phyloP scores from a whole-genome alignment of 768 basidiomycete genomes.

The Lentinula raphanica region DNA sequence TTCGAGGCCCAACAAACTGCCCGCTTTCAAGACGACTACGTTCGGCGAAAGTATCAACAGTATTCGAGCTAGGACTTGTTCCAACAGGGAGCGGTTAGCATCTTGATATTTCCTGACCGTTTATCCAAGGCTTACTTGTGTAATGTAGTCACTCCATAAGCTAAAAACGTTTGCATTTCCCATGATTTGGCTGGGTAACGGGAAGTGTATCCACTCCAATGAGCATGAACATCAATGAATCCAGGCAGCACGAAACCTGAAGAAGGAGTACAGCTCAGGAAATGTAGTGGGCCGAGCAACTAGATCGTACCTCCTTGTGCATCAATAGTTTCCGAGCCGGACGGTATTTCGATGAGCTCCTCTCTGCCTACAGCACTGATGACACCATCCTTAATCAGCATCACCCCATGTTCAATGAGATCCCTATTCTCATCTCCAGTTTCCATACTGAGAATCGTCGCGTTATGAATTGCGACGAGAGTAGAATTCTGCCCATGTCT shows the following conservation, averaged over 20 bases:
- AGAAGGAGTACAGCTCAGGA: no score
- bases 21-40: conserved; percentile 67
- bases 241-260: conserved; percentile 74
- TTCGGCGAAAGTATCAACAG: conserved; percentile 57
- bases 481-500: conserved; percentile 2
- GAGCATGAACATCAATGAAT: conserved; percentile 73
- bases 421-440: conserved; percentile 43
- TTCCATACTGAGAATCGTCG: conserved; percentile 67
- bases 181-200: conserved; percentile 62
- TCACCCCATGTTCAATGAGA: conserved; percentile 44
- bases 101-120: background rate
- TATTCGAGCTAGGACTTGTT: conserved; percentile 57
- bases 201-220: conserved; percentile 54
- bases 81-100: background rate
- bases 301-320: conserved; percentile 64
- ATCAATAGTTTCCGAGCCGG: conserved; percentile 44
- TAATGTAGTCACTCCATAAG: conserved; percentile 70
- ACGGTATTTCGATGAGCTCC: conserved; percentile 27
- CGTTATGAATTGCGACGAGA: conserved; percentile 57
- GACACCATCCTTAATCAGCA: conserved; percentile 52
- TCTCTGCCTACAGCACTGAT: conserved; percentile 44
- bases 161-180: conserved; percentile 72
- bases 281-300: no score
- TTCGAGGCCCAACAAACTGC: conserved; percentile 62
- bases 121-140: conserved; percentile 59